A percentile compares a stretch with the other conserved stretches of the same genome.
Conservation (phyloP, 2,329 filamentous ascomycete genomes). For the Colletotrichum euphorbiae region DNA sequence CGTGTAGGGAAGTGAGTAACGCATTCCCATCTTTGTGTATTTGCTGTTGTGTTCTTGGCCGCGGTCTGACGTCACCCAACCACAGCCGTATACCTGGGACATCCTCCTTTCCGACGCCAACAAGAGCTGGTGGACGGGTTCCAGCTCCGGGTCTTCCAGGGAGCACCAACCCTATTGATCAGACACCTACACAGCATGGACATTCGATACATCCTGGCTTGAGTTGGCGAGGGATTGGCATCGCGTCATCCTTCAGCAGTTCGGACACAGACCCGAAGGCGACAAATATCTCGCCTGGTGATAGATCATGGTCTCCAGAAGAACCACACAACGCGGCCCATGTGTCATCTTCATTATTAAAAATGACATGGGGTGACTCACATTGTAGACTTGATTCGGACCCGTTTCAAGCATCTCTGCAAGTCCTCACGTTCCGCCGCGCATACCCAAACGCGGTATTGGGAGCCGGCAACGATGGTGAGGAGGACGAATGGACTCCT, state of each 20-base stretch:
- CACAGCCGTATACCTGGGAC: conserved; percentile 33
- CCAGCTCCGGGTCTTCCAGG: conserved; percentile 31
- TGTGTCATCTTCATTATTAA: background rate
- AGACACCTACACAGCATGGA: conserved; percentile 28
- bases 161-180: conserved; percentile 40
- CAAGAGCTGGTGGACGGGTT: conserved; percentile 18
- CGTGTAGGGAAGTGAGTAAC: conserved; percentile 44
- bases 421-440: conserved; percentile 43
- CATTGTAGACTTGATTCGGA: conserved; percentile 44
- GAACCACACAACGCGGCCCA: background rate
- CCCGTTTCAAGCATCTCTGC: conserved; percentile 46
- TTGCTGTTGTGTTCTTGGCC: background rate
- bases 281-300: background rate
- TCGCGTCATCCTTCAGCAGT: background rate
- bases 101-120: conserved; percentile 27
- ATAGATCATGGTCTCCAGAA: background rate
- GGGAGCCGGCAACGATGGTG: background rate
- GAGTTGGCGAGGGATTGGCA: background rate
- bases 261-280: background rate
- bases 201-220: background rate
- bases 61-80: background rate
- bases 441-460: conserved; percentile 39
- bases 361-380: conserved; percentile 9
- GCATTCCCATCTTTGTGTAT: background rate
- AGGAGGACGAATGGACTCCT: background rate